These are phyloP conservation scores for Endothia cerciana DNA, from an alignment of 2,329 filamentous ascomycete species.

Conservation along the genomic window DNA sequence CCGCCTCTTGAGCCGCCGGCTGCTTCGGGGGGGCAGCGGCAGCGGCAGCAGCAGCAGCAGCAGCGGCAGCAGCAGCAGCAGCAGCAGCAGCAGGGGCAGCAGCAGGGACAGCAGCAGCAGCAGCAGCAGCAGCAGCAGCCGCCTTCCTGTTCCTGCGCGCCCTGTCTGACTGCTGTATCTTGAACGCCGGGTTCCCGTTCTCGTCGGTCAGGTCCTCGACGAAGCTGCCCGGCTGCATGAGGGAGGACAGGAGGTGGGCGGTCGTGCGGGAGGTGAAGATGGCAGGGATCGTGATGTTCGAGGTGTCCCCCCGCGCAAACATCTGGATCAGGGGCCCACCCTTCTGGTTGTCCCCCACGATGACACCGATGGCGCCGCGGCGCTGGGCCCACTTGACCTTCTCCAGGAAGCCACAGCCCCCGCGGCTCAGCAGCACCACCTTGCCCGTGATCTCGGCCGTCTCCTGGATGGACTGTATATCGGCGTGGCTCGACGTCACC, in stretches of 20 bases:
- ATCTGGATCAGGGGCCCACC: conserved; percentile 92
- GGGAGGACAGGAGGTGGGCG: conserved; percentile 85
- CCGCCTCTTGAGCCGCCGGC: conserved; percentile 29
- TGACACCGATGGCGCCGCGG: conserved; percentile 83
- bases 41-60: too few species aligned
- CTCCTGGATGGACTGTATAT: conserved; percentile 91
- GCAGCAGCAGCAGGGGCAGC: too few species aligned
- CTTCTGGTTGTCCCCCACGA: conserved; percentile 90
- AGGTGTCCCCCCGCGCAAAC: conserved; percentile 97
- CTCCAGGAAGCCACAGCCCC: conserved; percentile 93
- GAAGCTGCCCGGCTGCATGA: conserved; percentile 73
- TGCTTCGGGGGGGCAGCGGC: too few species aligned
- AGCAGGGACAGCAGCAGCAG: too few species aligned
- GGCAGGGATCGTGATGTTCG: conserved; percentile 90
- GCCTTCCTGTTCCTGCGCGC: conserved; percentile 42
- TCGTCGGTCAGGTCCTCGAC: conserved; percentile 64
- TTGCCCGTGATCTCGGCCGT: conserved; percentile 92
- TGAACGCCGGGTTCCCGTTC: conserved; percentile 60
- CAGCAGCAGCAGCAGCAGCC: too few species aligned
- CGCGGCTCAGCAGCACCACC: conserved; percentile 86
- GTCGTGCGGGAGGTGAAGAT: conserved; percentile 95
- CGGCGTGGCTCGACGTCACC: conserved; percentile 66
- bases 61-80: too few species aligned
- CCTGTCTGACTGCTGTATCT: conserved; percentile 54
- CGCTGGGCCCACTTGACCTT: conserved; percentile 98